A percentile compares a stretch with the other conserved stretches of the same genome.
phyloP scores from a whole-genome alignment of 2,329 filamentous ascomycete genomes.

The Xylariaceae sp. region DNA sequence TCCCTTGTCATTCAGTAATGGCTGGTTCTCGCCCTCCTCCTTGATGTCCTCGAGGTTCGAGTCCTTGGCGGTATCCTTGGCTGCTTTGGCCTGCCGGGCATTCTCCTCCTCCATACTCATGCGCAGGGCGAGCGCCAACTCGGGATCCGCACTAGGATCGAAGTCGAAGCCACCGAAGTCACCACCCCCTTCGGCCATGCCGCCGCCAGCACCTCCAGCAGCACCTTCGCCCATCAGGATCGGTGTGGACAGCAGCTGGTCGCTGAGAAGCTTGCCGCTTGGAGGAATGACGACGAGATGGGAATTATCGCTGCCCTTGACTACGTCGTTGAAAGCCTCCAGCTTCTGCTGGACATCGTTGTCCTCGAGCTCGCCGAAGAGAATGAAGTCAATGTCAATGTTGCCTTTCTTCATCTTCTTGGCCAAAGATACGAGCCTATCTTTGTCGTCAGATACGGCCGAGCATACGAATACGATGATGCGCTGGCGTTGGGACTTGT shows the following conservation, averaged over 20 bases:
- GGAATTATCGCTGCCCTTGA: conserved; percentile 88
- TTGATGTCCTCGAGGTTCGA: conserved; percentile 72
- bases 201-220: conserved; percentile 50
- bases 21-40: conserved; percentile 69
- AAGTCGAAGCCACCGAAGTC: conserved; percentile 80
- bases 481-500: conserved; percentile 92
- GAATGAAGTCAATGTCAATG: conserved; percentile 88
- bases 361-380: conserved; percentile 90
- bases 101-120: conserved; percentile 99
- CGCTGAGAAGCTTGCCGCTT: conserved; percentile 85
- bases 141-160: conserved; percentile 86
- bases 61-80: conserved; percentile 59
- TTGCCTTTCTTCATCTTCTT: conserved; percentile 99
- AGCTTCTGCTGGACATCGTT: conserved; percentile 89
- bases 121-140: conserved; percentile 86
- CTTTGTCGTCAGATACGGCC: conserved; percentile 83
- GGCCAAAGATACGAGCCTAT: conserved; percentile 80
- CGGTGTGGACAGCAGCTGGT: conserved; percentile 83
- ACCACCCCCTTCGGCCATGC: conserved; percentile 55
- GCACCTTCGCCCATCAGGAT: conserved; percentile 82
- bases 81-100: conserved; percentile 81
- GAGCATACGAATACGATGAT: conserved; percentile 98
- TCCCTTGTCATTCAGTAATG: conserved; percentile 60
- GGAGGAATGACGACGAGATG: conserved; percentile 88
- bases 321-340: conserved; percentile 85